Conservation (phyloP, 1,139 yeast species). For the Diutina scorzettiae region DNA sequence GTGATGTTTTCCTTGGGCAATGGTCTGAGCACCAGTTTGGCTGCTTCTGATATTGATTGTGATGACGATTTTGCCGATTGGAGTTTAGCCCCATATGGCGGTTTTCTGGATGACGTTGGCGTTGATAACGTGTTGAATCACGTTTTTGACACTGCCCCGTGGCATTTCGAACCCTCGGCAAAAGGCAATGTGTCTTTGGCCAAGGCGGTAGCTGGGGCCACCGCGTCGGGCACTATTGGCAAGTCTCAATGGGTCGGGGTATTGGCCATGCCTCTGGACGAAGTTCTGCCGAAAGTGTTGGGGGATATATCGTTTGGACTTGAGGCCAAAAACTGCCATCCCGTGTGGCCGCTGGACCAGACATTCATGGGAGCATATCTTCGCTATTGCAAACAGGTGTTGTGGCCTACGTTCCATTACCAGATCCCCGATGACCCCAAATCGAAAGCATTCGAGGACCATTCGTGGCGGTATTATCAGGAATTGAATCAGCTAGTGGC, state of each 20-base stretch:
- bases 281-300: constrained; percentile 46
- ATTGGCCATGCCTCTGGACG: constrained; percentile 83
- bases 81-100: constrained; percentile 62
- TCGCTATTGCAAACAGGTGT: constrained; percentile 81
- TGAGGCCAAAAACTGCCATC: constrained; percentile 38
- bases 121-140: constrained; percentile 30
- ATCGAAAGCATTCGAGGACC: constrained; percentile 89
- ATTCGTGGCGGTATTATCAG: constrained; percentile 82
- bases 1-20: neutral
- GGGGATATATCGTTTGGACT: constrained; percentile 35
- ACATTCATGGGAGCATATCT: constrained; percentile 84
- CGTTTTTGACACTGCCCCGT: constrained; percentile 61
- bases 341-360: constrained; percentile 64
- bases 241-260: constrained; percentile 76
- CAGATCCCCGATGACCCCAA: constrained; percentile 94
- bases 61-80: constrained; percentile 20
- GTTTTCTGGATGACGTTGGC: constrained; percentile 47
- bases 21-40: constrained; percentile 1
- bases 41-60: constrained; percentile 3
- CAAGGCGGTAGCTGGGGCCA: constrained; percentile 69
- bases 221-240: constrained; percentile 32
- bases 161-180: constrained; percentile 47
- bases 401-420: constrained; percentile 96
- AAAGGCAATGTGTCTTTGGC: constrained; percentile 83
- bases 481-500: constrained; percentile 71